phyloP scores from a whole-genome alignment of 2,329 filamentous ascomycete species.

The Aspergillus persii region DNA sequence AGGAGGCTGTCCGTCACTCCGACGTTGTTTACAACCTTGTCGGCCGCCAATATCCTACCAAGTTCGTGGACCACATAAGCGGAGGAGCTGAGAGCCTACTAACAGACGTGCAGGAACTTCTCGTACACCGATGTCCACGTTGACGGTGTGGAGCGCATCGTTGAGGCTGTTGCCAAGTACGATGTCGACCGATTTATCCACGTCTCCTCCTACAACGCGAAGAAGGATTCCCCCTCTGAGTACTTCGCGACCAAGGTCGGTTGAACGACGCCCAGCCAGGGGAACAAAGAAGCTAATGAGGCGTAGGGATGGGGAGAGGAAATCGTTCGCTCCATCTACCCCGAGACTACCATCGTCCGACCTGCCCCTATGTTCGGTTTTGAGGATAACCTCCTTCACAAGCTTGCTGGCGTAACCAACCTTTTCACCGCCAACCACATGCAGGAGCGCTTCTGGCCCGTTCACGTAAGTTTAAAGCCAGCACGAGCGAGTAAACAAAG shows the following conservation, averaged over 20 bases:
- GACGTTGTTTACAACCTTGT: slow-evolving; percentile 97
- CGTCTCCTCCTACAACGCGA: slow-evolving; percentile 90
- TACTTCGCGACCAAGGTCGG: slow-evolving; percentile 86
- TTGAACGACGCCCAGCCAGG: neutral
- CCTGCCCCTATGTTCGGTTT: slow-evolving; percentile 93
- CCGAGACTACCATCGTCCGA: slow-evolving; percentile 94
- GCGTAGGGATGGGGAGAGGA: slow-evolving; percentile 72
- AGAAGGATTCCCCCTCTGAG: slow-evolving; percentile 74
- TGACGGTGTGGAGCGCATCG: slow-evolving; percentile 88
- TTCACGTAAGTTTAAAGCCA: slow-evolving; percentile 63
- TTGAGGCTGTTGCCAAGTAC: slow-evolving; percentile 93
- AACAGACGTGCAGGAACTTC: slow-evolving; percentile 73
- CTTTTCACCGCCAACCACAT: slow-evolving; percentile 89
- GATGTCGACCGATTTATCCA: slow-evolving; percentile 96
- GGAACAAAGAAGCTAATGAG: neutral
- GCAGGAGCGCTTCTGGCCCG: slow-evolving; percentile 85
- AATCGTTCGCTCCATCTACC: slow-evolving; percentile 83
- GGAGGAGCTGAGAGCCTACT: slow-evolving; percentile 21
- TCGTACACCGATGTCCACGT: slow-evolving; percentile 88
- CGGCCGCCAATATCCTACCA: slow-evolving; percentile 92
- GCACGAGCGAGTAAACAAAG: slow-evolving; percentile 8
- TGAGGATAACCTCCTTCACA: slow-evolving; percentile 87
- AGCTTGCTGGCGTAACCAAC: slow-evolving; percentile 75
- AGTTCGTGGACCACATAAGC: slow-evolving; percentile 55
- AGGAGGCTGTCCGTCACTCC: slow-evolving; percentile 93